Evolutionary conservation across 2,329 filamentous ascomycete genomes (phyloP), one percentile per base, ranked within the genome.

Genomic region (Pezicula neosporulosa): DNA sequence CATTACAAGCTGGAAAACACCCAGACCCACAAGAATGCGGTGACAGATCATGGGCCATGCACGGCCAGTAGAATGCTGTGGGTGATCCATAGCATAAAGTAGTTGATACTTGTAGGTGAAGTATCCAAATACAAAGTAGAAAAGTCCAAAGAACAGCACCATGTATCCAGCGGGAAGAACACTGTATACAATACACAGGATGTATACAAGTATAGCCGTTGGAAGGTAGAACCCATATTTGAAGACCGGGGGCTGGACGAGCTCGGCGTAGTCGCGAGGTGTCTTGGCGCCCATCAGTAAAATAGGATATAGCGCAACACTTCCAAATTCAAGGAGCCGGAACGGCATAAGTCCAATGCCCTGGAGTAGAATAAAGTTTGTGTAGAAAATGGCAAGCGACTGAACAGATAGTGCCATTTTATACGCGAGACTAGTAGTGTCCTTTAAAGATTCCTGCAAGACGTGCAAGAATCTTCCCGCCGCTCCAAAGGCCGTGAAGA

Each of bases 21-120:
- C 72, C 9, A 97, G 72, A 1, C 94, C 94, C 21, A 97, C 75
- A 50, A 97, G 82, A 53, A 97, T 81, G 35, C 94, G 89, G 65
- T 94, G 90, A 71, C 91, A 96, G 56, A 99, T 96, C 80, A 99
- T 96, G 45, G 89, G 87, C 94, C 94, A 99, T 4, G 92, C 91
- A 55, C 87, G 85, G 18, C 95, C 95, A 0, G 93, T 97, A 15
- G 91, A 90, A 66, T 96, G 91, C 64, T 95, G 90, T 15, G 90
- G 89, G 67, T 97, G 93, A 63, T 97, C 92, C 94, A 99, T 99
- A 30, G 94, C 91, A 68, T 99, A 99, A 4, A 99, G 78, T 4
- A 99, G 77, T 73, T 99, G 95, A 71, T 99, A 99, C 68, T 97
- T 97, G 80, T 96, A 95, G 30, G 90, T 89, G 65, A 93, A 93